phyloP scores from a whole-genome alignment of 495 filamentous ascomycete genomes.

The Neurospora discreta region DNA sequence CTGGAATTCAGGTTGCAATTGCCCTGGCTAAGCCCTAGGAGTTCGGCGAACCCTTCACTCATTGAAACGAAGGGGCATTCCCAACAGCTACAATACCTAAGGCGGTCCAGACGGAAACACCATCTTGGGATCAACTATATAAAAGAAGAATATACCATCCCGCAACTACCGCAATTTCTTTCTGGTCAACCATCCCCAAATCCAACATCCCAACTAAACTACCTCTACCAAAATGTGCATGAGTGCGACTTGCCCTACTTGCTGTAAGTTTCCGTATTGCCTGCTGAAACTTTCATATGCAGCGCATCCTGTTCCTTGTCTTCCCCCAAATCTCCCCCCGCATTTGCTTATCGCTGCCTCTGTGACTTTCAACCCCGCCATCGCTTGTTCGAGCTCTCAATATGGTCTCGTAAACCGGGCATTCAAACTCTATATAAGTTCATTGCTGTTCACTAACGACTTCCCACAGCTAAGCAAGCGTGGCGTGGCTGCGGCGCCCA shows the following conservation, averaged over 20 bases:
- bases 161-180: background rate
- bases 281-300: background rate
- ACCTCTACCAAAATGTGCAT: conserved; percentile 25
- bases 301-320: background rate
- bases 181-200: background rate
- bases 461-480: conserved; percentile 44
- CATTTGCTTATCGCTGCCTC: background rate
- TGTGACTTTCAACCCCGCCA: background rate
- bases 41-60: background rate
- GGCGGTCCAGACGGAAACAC: background rate
- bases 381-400: background rate
- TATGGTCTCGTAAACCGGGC: too few relatives aligned
- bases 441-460: background rate
- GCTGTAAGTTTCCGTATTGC: conserved; percentile 18
- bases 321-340: background rate
- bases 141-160: background rate
- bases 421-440: too few relatives aligned
- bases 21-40: background rate
- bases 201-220: background rate
- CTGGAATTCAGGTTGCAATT: background rate
- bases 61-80: background rate
- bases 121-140: background rate
- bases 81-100: background rate
- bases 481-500: conserved; percentile 61
- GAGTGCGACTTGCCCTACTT: conserved; percentile 27